These are phyloP conservation scores for Calonectria pseudoreteaudii DNA, from an alignment of 2,329 filamentous ascomycete genomes.

Conservation along the genomic window DNA sequence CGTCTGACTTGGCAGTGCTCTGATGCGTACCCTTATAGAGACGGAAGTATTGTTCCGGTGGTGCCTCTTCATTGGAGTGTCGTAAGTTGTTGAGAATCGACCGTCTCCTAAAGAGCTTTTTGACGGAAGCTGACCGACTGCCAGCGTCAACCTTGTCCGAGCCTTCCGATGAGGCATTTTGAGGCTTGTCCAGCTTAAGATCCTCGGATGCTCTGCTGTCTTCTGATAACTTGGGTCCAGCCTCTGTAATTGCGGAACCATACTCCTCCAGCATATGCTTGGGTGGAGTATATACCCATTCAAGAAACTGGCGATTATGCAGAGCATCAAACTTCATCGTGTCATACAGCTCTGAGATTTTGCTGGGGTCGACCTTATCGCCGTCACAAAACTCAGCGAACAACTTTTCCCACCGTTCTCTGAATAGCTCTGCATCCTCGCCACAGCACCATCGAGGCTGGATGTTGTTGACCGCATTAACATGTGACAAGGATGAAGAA, in stretches of 20 bases:
- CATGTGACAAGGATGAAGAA: slow-evolving; percentile 67
- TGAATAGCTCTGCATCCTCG: slow-evolving; percentile 94
- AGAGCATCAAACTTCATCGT: slow-evolving; percentile 99
- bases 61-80: slow-evolving; percentile 65
- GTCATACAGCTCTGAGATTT: slow-evolving; percentile 98
- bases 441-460: slow-evolving; percentile 96
- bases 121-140: slow-evolving; percentile 50
- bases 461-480: slow-evolving; percentile 74
- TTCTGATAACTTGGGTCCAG: slow-evolving; percentile 55
- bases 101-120: slow-evolving; percentile 68
- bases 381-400: slow-evolving; percentile 97
- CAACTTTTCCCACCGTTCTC: slow-evolving; percentile 97
- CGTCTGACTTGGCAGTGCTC: slow-evolving; percentile 79
- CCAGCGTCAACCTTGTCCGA: slow-evolving; percentile 56
- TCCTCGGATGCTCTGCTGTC: slow-evolving; percentile 55
- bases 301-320: slow-evolving; percentile 94
- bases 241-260: slow-evolving; percentile 55
- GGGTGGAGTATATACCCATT: slow-evolving; percentile 96
- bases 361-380: slow-evolving; percentile 98
- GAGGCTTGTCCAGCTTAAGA: slow-evolving; percentile 45
- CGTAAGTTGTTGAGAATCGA: slow-evolving; percentile 69
- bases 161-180: slow-evolving; percentile 47
- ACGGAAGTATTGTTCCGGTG: slow-evolving; percentile 85
- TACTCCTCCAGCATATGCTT: slow-evolving; percentile 80
- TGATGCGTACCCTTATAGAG: slow-evolving; percentile 83